phyloP scores from a whole-genome alignment of 73 alveolate genomes.

The Paramecium caudatum region DNA sequence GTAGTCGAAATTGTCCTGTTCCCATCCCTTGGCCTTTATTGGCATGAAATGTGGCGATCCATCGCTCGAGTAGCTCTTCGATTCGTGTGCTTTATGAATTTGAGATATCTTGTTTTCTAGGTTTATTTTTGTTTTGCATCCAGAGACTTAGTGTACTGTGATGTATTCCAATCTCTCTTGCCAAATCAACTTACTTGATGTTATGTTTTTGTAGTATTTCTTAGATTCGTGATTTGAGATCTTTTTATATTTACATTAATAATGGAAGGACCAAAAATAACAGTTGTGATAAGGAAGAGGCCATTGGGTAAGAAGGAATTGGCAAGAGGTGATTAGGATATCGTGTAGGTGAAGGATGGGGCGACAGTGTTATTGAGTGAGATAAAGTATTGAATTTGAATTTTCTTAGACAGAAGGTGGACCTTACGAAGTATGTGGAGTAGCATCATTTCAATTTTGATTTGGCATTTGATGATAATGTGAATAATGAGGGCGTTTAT shows the following conservation, averaged over 20 bases:
- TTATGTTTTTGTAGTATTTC: constrained; percentile 82
- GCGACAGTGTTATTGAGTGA: constrained; percentile 96
- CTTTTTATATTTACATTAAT: constrained; percentile 72
- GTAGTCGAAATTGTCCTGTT: constrained; percentile 55
- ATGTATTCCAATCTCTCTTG: constrained; percentile 91
- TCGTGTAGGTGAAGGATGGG: constrained; percentile 88
- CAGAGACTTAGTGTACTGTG: constrained; percentile 94
- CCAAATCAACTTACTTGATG: constrained; percentile 88
- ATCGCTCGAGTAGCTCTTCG: constrained; percentile 55
- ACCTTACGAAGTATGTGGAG: constrained; percentile 79
- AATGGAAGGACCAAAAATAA: constrained; percentile 91
- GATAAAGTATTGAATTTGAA: constrained; percentile 84
- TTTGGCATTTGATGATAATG: constrained; percentile 84
- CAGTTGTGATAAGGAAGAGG: constrained; percentile 99
- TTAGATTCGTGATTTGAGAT: constrained; percentile 79
- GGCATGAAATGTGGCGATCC: constrained; percentile 32
- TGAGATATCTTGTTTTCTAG: constrained; percentile 66
- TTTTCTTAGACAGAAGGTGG: constrained; percentile 55
- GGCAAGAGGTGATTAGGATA: constrained; percentile 92
- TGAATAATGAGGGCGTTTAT: constrained; percentile 78
- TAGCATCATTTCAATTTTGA: constrained; percentile 94
- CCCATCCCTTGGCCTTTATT: constrained; percentile 69
- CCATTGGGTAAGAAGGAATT: constrained; percentile 98
- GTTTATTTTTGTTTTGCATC: constrained; percentile 94
- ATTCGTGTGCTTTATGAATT: constrained; percentile 34